Evolutionary conservation across 2,329 filamentous ascomycete genomes (phyloP).

Genomic region (Nemania serpens): DNA sequence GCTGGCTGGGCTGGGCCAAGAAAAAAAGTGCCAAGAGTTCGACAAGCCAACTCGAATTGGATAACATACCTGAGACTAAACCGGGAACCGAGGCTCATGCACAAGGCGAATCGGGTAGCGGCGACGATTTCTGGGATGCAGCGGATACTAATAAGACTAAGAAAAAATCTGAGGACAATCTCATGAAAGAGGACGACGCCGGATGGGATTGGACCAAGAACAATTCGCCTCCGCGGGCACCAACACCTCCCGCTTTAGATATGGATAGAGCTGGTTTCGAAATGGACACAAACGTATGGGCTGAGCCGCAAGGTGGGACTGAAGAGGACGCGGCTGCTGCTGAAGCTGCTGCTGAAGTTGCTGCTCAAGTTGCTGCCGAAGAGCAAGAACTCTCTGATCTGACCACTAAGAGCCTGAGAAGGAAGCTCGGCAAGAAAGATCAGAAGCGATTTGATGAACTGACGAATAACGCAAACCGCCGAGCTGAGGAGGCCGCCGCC

Average conservation of each 20-base stretch:
- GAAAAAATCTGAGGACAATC: constrained; percentile 44
- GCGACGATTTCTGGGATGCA: constrained; percentile 33
- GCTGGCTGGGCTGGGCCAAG: constrained; percentile 39
- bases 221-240: constrained; percentile 54
- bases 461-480: constrained; percentile 40
- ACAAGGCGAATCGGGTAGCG: constrained; percentile 27
- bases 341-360: constrained; percentile 40
- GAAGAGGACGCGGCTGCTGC: constrained; percentile 36
- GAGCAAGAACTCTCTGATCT: constrained; percentile 44
- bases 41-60: constrained; percentile 32
- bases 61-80: constrained; percentile 29
- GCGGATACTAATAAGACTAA: constrained; percentile 29
- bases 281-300: constrained; percentile 44
- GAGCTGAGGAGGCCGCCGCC: constrained; percentile 43
- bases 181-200: constrained; percentile 48
- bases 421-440: constrained; percentile 39
- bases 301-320: constrained; percentile 37
- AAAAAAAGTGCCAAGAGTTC: constrained; percentile 38
- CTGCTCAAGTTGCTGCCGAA: constrained; percentile 48
- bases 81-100: constrained; percentile 27
- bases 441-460: constrained; percentile 44
- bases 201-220: constrained; percentile 50
- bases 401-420: constrained; percentile 36
- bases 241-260: constrained; percentile 54
- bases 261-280: constrained; percentile 41